phyloP scores from a whole-genome alignment of 495 filamentous ascomycete species.

The Delitschia confertaspora region DNA sequence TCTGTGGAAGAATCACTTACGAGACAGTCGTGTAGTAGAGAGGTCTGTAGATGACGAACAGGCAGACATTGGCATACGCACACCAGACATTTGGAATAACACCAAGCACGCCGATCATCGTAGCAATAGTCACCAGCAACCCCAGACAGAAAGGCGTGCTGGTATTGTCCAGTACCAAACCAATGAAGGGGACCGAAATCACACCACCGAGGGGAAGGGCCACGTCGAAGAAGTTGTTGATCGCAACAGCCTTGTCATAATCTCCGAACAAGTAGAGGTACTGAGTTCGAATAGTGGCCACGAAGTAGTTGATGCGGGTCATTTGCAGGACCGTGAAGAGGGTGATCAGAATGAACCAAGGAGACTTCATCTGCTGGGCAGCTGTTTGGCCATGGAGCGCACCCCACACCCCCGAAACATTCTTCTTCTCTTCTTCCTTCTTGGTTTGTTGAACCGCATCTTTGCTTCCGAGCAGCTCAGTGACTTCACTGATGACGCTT shows the following conservation, averaged over 20 bases:
- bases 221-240: conserved; percentile 85
- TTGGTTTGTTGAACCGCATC: conserved; percentile 47
- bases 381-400: conserved; percentile 72
- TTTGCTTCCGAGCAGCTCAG: conserved; percentile 56
- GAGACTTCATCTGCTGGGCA: conserved; percentile 62
- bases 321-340: conserved; percentile 85
- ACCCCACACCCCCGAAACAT: conserved; percentile 75
- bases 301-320: conserved; percentile 96
- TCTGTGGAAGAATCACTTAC: conserved; percentile 36
- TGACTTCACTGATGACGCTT: conserved; percentile 62
- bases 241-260: conserved; percentile 46
- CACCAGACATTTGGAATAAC: conserved; percentile 61
- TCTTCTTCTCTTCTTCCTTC: conserved; percentile 50
- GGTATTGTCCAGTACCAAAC: conserved; percentile 67
- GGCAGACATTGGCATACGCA: conserved; percentile 65
- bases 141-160: conserved; percentile 66
- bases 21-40: conserved; percentile 71
- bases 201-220: conserved; percentile 82
- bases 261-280: conserved; percentile 69
- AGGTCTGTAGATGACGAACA: conserved; percentile 72
- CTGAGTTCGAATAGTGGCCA: conserved; percentile 80
- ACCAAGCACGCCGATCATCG: conserved; percentile 70
- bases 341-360: conserved; percentile 83
- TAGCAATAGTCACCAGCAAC: conserved; percentile 62
- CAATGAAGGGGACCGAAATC: conserved; percentile 79